Conservation (phyloP, 2,329 filamentous ascomycete genomes). For the Ophiostoma australiae region DNA sequence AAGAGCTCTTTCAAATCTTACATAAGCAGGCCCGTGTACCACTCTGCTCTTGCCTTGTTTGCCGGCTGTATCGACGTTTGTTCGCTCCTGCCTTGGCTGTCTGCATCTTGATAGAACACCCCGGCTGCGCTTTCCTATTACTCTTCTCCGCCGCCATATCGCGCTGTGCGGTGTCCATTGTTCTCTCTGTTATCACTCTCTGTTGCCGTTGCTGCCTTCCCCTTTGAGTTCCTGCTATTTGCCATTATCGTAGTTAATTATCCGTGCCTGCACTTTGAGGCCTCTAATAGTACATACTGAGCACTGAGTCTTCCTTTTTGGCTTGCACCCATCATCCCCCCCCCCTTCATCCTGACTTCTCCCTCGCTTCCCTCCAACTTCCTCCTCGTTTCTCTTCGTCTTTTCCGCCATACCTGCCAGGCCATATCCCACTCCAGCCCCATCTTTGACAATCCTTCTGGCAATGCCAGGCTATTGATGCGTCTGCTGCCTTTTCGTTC, state of each 20-base stretch:
- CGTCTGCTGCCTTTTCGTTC: neutral
- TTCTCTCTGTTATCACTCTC: neutral
- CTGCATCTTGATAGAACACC: neutral
- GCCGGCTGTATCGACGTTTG: neutral
- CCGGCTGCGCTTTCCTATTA: conserved; percentile 5
- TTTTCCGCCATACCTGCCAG: neutral
- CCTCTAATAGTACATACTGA: neutral
- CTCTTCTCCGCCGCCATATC: neutral
- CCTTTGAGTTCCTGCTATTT: neutral
- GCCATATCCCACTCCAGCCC: neutral
- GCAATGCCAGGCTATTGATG: neutral
- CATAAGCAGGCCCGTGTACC: neutral
- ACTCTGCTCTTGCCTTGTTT: neutral
- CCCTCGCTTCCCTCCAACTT: neutral
- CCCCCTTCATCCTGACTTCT: neutral
- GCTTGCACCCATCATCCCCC: neutral
- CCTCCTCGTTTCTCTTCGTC: neutral
- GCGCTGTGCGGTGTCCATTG: neutral
- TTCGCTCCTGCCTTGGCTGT: neutral
- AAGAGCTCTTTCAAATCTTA: neutral
- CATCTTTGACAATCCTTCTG: conserved; percentile 3
- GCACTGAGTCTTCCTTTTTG: neutral
- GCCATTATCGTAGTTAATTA: neutral
- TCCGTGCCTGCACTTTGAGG: neutral
- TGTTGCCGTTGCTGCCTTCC: neutral